Base-by-base conservation (phyloP, 768 basidiomycete genomes). In the Amanita exitialis region DNA sequence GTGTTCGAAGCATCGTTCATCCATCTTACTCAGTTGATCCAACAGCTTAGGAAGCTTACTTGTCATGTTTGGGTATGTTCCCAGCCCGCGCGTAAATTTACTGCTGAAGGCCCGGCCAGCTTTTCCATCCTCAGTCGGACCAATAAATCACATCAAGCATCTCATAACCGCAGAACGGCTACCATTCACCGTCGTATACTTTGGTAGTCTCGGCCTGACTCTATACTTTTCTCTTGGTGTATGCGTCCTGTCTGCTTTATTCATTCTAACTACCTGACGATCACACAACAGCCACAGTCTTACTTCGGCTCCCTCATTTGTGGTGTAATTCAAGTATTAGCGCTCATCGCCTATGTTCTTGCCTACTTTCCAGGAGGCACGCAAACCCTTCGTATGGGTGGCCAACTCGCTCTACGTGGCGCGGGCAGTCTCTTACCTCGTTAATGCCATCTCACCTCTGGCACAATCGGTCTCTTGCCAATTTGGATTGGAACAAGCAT, bases 311-410 rank as follows among this genome's bases (percentile, higher is more conserved):
- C 90, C 1, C 68, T 99, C 35, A 62, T 96, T 49, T 81, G 81
- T 28, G 92, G 88, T 10, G 77, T 83, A 32, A 74, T 96, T 4
- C 42, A 90, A 79, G 80, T 96, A 36, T 69, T 88, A 39, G 83
- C 94, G 1, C 79, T 99, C 15, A 72, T 96, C 12, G 76, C 86
- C 12, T 99, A 99, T 62, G 76, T 98, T 6, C 74, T 92, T 15
- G 93, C 93, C 0, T 98, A 97, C 69, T 98, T 99, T 68, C 96
- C 96, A 16, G 93, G 90, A 8, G 95, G 86, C 25, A 76, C 75
- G 25, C 82, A 85, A 58, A 91, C 90, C 1, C 71, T 92, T 18
- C 79, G 85, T 18, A 76, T 92, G 59, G 91, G 90, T 5, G 80
- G 82, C 30, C 82, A 83, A 49, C 72, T 92, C 57, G 86, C 89